Base-by-base conservation (phyloP, 2,329 filamentous ascomycete genomes). In the Microsporum audouinii region DNA sequence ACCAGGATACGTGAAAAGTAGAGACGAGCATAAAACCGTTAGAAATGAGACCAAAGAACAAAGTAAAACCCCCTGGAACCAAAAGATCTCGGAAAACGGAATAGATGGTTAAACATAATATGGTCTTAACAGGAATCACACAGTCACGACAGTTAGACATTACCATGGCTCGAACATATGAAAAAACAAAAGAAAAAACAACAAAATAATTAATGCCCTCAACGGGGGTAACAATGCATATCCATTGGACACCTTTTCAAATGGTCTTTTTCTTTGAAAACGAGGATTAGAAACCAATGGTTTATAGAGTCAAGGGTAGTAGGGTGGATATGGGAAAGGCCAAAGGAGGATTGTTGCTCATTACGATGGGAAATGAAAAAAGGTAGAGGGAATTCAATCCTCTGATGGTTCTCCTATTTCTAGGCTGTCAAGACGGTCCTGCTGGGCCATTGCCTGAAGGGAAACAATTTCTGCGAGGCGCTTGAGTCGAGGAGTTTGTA, bases 391-490 rank as follows among this genome's bases (percentile, higher is more conserved):
- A 2, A 7, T 34, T 57, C 41, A 60, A 43, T 49, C 60, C 34
- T 36, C 64, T 60, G 67, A 63, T 36, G 68, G 60, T 29, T 62
- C 64, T 53, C 65, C 68, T 57, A 67, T 68, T 43, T 73, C 73
- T 17, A 60, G 51, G 61, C 71, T 66, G 57, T 90, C 88, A 64
- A 88, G 77, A 77, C 89, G 92, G 76, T 95, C 90, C 76, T 95
- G 90, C 75, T 97, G 92, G 61, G 91, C 90, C 70, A 97, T 92
- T 36, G 94, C 94, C 76, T 99, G 94, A 36, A 91, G 89, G 41
- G 90, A 95, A 56, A 99, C 94, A 66, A 99, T 97, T 77, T 99
- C 94, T n/a, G 94, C 94, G 60, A 99, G 81, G 63, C 94, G 87
- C 81, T 97, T 97, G 64, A 99, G 78, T 64, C 92, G 85, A 56